A percentile compares a stretch with the other conserved stretches of the same genome.
These are phyloP conservation scores for Colletotrichum kahawae DNA, from an alignment of 2,329 filamentous ascomycete species.

Conservation along the genomic window DNA sequence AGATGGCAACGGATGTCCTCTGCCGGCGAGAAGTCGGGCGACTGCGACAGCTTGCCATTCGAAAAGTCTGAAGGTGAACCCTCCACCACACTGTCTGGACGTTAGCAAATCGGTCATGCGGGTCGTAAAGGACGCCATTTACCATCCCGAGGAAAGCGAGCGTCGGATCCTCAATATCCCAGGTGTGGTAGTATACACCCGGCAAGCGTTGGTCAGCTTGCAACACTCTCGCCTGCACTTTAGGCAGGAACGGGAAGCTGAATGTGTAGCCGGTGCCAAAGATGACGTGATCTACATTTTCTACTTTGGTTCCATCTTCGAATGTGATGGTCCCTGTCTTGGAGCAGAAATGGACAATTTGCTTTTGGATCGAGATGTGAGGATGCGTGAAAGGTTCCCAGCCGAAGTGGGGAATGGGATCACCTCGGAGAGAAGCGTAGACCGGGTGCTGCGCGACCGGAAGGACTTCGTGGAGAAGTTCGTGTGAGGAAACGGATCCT, in stretches of 20 bases:
- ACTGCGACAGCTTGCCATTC: conserved; percentile 44
- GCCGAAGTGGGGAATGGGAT: conserved; percentile 56
- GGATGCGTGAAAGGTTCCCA: conserved; percentile 63
- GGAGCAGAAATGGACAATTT: conserved; percentile 45
- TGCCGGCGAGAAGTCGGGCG: conserved; percentile 36
- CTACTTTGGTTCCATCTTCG: conserved; percentile 51
- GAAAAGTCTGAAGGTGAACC: conserved; percentile 41
- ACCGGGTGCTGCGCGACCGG: conserved; percentile 50
- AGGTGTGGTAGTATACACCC: conserved; percentile 41
- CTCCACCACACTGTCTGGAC: conserved; percentile 32
- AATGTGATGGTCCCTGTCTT: conserved; percentile 49
- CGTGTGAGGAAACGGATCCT: conserved; percentile 61
- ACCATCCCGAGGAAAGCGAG: conserved; percentile 40
- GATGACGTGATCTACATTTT: conserved; percentile 60
- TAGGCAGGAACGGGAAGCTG: conserved; percentile 58
- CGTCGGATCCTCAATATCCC: conserved; percentile 38
- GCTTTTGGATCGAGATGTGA: conserved; percentile 44
- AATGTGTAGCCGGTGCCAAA: conserved; percentile 66
- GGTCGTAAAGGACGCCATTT: conserved; percentile 5
- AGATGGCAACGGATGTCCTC: conserved; percentile 29
- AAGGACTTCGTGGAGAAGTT: conserved; percentile 59
- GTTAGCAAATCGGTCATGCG: not conserved
- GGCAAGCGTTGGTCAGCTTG: conserved; percentile 35
- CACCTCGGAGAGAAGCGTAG: conserved; percentile 51
- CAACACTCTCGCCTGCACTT: conserved; percentile 49